Evolutionary conservation across 371 early-diverging fungal genomes (phyloP).

Genomic region (Rhizopus arrhizus): DNA sequence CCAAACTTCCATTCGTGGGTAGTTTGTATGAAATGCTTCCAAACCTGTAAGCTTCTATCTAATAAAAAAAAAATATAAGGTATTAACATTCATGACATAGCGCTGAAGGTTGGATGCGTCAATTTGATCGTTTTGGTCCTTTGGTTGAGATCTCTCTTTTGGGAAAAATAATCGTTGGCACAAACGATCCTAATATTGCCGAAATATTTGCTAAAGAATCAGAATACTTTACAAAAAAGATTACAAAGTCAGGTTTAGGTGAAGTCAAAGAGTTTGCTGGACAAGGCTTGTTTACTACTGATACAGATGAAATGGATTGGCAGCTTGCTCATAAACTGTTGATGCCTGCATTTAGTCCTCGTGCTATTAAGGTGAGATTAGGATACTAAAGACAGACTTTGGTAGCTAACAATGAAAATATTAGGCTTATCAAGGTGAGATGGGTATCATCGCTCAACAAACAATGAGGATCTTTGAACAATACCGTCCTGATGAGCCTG

Average conservation of each 20-base stretch:
- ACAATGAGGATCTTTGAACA: conserved; percentile 42
- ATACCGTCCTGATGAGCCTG: conserved; percentile 37
- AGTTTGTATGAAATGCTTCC: conserved; percentile 41
- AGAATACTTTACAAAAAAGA: conserved; percentile 47
- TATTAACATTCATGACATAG: conserved; percentile 10
- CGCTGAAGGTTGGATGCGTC: conserved; percentile 29
- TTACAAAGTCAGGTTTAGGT: conserved; percentile 21
- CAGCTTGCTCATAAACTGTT: conserved; percentile 55
- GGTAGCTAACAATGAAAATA: too few species aligned
- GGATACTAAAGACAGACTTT: background rate
- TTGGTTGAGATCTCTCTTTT: conserved; percentile 34
- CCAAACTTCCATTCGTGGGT: conserved; percentile 38
- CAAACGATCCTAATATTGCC: conserved; percentile 42
- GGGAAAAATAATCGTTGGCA: conserved; percentile 26
- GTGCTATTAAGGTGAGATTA: conserved; percentile 35
- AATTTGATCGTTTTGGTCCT: conserved; percentile 35
- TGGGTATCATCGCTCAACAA: conserved; percentile 45
- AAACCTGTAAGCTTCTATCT: conserved; percentile 27
- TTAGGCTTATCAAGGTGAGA: conserved; percentile 47
- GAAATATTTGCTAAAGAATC: conserved; percentile 40
- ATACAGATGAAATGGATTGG: conserved; percentile 53
- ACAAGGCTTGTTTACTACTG: conserved; percentile 50
- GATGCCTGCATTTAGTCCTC: conserved; percentile 57
- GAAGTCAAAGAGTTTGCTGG: conserved; percentile 45
- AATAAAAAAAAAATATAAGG: too few species aligned